phyloP scores from a whole-genome alignment of 352 stramenopile genomes.

The Pythium sukuiense region DNA sequence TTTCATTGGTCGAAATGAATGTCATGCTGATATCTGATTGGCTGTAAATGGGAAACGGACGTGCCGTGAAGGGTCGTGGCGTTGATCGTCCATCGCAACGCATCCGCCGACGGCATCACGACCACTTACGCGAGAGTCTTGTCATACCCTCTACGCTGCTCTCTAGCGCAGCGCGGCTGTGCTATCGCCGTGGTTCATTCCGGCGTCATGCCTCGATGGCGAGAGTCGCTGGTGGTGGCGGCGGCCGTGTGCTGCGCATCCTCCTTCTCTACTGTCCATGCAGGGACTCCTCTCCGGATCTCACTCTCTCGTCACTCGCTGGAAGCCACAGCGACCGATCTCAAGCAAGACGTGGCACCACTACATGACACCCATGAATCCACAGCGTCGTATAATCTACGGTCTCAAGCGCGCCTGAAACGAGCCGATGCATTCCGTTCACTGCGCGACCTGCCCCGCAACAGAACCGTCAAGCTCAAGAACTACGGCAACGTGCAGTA shows the following conservation, averaged over 20 bases:
- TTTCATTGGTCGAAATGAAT: slow-evolving; percentile 20
- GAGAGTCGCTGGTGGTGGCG: not conserved
- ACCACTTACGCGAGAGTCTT: not conserved
- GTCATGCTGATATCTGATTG: not conserved
- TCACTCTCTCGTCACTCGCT: slow-evolving; percentile 20
- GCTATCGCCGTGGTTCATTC: no score
- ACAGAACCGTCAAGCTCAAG: slow-evolving; percentile 54
- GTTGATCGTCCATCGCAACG: not conserved
- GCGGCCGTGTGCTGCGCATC: not conserved
- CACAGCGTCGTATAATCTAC: slow-evolving; percentile 1
- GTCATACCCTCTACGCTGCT: not conserved
- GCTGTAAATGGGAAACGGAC: not conserved
- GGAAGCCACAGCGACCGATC: not conserved
- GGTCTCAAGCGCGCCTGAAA: not conserved
- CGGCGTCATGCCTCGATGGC: slow-evolving; percentile 17
- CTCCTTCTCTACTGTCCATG: not conserved
- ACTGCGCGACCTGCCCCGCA: slow-evolving; percentile 25
- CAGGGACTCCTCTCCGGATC: slow-evolving; percentile 37
- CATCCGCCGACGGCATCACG: not conserved
- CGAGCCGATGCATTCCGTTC: slow-evolving; percentile 16
- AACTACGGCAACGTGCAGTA: slow-evolving; percentile 89
- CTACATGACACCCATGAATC: not conserved
- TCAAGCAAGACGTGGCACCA: not conserved
- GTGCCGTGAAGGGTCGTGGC: slow-evolving; percentile 1
- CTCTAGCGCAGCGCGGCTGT: not conserved